Evolutionary conservation across 73 alveolate species (phyloP).

Genomic region (Tetrahymena thermophila): DNA sequence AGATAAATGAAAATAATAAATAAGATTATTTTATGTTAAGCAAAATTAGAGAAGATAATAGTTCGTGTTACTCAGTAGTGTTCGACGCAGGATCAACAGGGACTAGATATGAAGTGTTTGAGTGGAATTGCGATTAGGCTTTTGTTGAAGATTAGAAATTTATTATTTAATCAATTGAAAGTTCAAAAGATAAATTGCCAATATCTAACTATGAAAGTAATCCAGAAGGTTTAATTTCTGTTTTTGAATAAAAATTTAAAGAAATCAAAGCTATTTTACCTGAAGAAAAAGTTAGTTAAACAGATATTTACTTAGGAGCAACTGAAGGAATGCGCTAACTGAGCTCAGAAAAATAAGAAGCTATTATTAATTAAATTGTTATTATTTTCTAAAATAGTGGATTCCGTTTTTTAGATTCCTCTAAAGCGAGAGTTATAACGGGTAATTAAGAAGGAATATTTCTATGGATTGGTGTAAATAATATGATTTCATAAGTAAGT

Average conservation of each 20-base stretch:
- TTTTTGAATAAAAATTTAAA: neutral
- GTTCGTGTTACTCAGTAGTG: neutral
- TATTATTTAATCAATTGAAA: neutral
- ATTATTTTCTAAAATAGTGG: neutral
- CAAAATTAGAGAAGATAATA: neutral
- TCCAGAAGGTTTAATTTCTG: neutral
- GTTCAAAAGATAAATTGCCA: neutral
- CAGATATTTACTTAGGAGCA: neutral
- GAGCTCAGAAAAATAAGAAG: neutral
- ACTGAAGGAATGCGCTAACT: neutral
- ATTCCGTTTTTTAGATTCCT: neutral
- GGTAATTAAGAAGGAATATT: neutral
- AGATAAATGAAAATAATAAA: too few relatives aligned
- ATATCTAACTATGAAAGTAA: neutral
- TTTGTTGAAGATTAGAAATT: neutral
- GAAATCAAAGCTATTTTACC: neutral
- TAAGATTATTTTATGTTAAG: neutral
- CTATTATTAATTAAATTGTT: neutral
- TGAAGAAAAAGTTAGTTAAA: neutral
- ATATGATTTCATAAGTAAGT: neutral
- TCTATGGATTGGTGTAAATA: neutral
- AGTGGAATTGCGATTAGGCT: neutral
- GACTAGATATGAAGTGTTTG: neutral
- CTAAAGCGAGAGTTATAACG: neutral
- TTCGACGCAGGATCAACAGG: neutral